These are phyloP conservation scores for Quercus phellos DNA, from an alignment of 331 rosid genomes.

Conservation along the genomic window DNA sequence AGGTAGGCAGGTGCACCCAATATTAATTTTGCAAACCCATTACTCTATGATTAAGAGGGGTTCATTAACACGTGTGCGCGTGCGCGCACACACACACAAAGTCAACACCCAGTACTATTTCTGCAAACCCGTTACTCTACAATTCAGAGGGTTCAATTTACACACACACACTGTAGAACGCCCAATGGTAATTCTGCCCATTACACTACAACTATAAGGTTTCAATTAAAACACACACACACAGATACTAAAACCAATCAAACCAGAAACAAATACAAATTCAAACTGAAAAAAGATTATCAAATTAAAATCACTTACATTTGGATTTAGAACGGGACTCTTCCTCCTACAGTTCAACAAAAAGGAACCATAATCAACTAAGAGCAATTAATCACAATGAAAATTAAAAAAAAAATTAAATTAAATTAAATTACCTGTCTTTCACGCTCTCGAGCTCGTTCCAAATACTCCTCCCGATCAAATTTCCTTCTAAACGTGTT, in stretches of 20 bases:
- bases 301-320: constrained; percentile 32
- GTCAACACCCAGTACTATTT: background rate
- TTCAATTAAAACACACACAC: background rate
- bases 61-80: too few species aligned
- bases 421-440: constrained; percentile 38
- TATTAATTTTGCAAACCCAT: background rate
- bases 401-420: background rate
- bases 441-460: constrained; percentile 95
- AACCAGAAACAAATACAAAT: background rate
- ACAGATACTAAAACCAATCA: background rate
- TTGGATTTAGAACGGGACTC: constrained; percentile 52
- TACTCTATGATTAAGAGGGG: background rate
- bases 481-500: constrained; percentile 94
- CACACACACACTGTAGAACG: background rate
- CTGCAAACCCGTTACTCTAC: background rate
- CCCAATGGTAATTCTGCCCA: background rate
- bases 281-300: background rate
- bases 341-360: constrained; percentile 48
- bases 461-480: constrained; percentile 87
- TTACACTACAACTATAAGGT: background rate
- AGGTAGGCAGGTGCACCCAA: too few species aligned
- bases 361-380: constrained; percentile 11
- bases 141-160: background rate
- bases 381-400: background rate
- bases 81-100: background rate